Conservation (phyloP, 23 red algal genomes). For the Gracilaria domingensis region DNA sequence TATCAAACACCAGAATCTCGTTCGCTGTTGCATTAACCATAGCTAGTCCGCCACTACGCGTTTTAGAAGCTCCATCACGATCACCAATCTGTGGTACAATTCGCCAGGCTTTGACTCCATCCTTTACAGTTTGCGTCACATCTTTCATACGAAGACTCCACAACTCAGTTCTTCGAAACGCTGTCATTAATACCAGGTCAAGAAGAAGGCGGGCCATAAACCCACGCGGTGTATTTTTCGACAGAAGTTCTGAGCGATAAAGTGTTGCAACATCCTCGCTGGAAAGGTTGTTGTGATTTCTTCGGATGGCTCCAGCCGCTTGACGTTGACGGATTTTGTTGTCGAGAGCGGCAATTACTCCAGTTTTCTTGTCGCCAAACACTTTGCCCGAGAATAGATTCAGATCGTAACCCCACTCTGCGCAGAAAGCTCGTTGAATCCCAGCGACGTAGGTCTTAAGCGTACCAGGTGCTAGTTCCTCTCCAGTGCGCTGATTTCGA, state of each 20-base stretch:
- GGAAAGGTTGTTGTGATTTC: constrained; percentile 14
- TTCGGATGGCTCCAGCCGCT: neutral
- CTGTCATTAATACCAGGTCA: neutral
- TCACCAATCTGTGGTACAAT: no score
- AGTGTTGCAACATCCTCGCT: neutral
- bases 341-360: neutral
- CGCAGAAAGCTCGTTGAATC: neutral
- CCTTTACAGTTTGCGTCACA: no score
- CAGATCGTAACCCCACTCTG: constrained; percentile 12
- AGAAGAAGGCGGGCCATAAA: neutral
- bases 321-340: constrained; percentile 12
- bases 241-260: neutral
- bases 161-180: neutral
- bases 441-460: neutral
- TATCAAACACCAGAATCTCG: no score
- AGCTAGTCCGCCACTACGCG: no score
- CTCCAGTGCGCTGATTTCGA: neutral
- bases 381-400: neutral
- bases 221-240: neutral
- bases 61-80: no score
- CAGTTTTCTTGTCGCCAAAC: neutral
- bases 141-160: neutral
- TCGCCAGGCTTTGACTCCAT: no score
- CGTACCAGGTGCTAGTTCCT: neutral
- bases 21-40: no score